phyloP scores from a whole-genome alignment of 2,329 filamentous ascomycete genomes.

The Botrytis medusae region DNA sequence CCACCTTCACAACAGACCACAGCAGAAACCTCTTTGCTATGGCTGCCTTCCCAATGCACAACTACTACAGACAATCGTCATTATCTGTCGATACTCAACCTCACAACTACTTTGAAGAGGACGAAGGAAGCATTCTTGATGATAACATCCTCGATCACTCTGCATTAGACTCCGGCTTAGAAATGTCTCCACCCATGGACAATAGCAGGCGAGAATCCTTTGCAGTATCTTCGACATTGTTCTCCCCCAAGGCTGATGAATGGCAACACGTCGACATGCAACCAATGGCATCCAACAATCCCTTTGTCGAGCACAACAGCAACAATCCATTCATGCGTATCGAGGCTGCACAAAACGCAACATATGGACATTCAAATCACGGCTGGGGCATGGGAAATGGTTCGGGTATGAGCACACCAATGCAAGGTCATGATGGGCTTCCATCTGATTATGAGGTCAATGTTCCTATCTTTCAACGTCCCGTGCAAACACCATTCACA shows the following conservation, averaged over 20 bases:
- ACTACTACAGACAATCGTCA: constrained; percentile 38
- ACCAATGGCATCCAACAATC: constrained; percentile 62
- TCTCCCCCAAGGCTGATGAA: constrained; percentile 64
- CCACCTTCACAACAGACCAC: constrained; percentile 20
- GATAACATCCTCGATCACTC: constrained; percentile 60
- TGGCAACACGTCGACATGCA: constrained; percentile 67
- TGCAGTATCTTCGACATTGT: constrained; percentile 56
- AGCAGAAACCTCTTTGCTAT: constrained; percentile 32
- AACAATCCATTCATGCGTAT: constrained; percentile 69
- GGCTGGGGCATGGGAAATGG: constrained; percentile 44
- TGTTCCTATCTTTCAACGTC: constrained; percentile 51
- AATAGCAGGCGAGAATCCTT: constrained; percentile 65
- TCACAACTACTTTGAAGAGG: constrained; percentile 60
- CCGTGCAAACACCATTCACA: constrained; percentile 57
- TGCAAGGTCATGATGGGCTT: constrained; percentile 67
- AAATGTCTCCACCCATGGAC: constrained; percentile 63
- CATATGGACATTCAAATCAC: constrained; percentile 37
- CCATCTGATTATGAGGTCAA: constrained; percentile 55
- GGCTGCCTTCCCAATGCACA: constrained; percentile 39
- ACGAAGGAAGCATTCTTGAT: constrained; percentile 60
- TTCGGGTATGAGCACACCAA: constrained; percentile 72
- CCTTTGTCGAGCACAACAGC: constrained; percentile 55
- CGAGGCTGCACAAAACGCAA: constrained; percentile 48
- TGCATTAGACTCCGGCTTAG: constrained; percentile 59
- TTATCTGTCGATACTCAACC: constrained; percentile 40